These are phyloP conservation scores for Macrolepiota fuliginosa DNA, from an alignment of 768 basidiomycete genomes.

Conservation along the genomic window DNA sequence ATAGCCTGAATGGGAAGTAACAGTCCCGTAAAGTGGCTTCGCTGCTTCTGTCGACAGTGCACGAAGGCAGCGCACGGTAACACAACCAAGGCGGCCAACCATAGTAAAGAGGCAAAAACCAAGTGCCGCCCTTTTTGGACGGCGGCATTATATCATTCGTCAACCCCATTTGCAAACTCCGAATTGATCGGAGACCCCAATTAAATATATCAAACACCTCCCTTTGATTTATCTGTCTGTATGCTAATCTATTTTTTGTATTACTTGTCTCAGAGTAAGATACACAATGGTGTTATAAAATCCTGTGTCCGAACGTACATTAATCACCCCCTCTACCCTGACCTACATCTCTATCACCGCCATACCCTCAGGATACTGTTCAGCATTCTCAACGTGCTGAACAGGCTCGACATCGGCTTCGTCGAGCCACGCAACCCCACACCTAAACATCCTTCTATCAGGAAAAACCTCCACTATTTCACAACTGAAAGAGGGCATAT, in stretches of 20 bases:
- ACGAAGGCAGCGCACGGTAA: background rate
- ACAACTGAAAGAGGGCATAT: constrained; percentile 46
- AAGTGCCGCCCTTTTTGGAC: background rate
- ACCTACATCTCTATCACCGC: background rate
- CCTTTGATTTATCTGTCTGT: too few relatives aligned
- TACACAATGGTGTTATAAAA: too few relatives aligned
- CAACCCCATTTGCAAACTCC: too few relatives aligned
- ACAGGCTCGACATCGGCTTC: background rate
- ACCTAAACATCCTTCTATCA: constrained; percentile 54
- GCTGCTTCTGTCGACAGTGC: constrained; percentile 13
- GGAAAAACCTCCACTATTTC: constrained; percentile 61
- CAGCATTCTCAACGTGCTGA: background rate
- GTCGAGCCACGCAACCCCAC: constrained; percentile 45
- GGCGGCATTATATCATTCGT: too few relatives aligned
- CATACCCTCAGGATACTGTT: background rate
- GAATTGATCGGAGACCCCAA: too few relatives aligned
- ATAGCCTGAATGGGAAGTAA: constrained; percentile 48
- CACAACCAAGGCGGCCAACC: background rate
- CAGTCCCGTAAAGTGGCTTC: constrained; percentile 45
- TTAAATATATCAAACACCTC: too few relatives aligned
- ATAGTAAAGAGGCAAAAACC: background rate
- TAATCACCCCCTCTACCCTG: too few relatives aligned
- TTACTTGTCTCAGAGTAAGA: too few relatives aligned
- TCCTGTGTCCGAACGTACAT: too few relatives aligned
- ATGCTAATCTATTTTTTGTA: too few relatives aligned